Percentiles rank a stretch among this genome's conserved stretches.
Evolutionary conservation across 78 protist species (phyloP).

Genomic region (Polysphondylium violaceum): DNA sequence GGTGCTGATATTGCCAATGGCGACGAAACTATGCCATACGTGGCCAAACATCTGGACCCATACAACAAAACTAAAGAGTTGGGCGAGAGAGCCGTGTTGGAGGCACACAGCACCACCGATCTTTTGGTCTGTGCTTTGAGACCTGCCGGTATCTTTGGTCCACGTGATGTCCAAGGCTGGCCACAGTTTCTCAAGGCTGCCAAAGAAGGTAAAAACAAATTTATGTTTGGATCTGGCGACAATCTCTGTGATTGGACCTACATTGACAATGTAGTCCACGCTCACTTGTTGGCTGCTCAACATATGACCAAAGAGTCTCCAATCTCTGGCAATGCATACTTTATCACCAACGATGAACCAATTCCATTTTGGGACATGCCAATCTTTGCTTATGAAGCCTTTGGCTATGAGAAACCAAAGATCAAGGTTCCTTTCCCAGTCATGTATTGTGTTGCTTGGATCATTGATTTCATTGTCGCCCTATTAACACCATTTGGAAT

Average conservation of each 20-base stretch:
- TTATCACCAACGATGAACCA: slow-evolving; percentile 80
- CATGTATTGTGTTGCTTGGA: slow-evolving; percentile 50
- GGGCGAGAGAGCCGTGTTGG: slow-evolving; percentile 62
- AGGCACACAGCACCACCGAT: slow-evolving; percentile 6
- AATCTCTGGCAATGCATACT: slow-evolving; percentile 56
- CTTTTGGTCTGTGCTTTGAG: slow-evolving; percentile 67
- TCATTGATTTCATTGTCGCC: slow-evolving; percentile 26
- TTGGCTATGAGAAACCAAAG: slow-evolving; percentile 61
- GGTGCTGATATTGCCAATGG: slow-evolving; percentile 71
- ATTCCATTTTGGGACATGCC: slow-evolving; percentile 65
- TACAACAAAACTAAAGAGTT: slow-evolving; percentile 73
- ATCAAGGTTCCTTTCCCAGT: slow-evolving; percentile 43
- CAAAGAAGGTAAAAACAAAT: slow-evolving; percentile 64
- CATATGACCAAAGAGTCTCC: neutral
- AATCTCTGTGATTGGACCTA: slow-evolving; percentile 75
- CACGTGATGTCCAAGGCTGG: slow-evolving; percentile 68
- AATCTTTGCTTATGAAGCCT: slow-evolving; percentile 54
- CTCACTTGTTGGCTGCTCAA: slow-evolving; percentile 75
- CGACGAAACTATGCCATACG: slow-evolving; percentile 79
- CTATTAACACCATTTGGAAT: slow-evolving; percentile 25
- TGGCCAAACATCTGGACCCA: slow-evolving; percentile 43
- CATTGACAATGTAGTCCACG: slow-evolving; percentile 82
- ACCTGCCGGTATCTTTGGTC: slow-evolving; percentile 85
- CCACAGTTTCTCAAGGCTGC: slow-evolving; percentile 80
- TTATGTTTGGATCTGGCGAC: slow-evolving; percentile 70